These are phyloP conservation scores for Sedum album DNA, from an alignment of 164 flowering plant genomes.

Conservation along the genomic window DNA sequence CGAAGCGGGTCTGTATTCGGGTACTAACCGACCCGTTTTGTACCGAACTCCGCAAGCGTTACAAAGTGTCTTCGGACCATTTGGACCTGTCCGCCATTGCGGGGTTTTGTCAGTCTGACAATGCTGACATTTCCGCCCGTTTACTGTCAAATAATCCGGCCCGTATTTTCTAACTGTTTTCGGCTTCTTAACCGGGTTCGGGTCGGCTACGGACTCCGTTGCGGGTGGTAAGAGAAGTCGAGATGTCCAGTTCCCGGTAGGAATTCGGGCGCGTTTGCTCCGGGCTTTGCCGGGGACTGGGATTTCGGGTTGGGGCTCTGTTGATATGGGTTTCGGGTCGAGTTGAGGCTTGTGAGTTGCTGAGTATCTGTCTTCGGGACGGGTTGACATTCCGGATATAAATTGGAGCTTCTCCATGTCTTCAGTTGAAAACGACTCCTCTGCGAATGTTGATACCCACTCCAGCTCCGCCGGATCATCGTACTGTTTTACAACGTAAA, in stretches of 20 bases:
- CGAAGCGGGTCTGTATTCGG: not conserved
- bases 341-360: not conserved
- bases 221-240: not conserved
- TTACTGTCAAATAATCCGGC: not conserved
- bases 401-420: constrained; percentile 8
- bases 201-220: not conserved
- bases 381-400: constrained; percentile 6
- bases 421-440: constrained; percentile 8
- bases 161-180: not conserved
- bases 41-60: constrained; percentile 5
- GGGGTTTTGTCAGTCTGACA: not conserved
- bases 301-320: not conserved
- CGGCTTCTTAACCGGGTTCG: not conserved
- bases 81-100: constrained; percentile 2
- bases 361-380: not conserved
- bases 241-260: constrained; percentile 4
- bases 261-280: not conserved
- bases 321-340: not conserved
- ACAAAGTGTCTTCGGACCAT: constrained; percentile 5
- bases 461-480: constrained; percentile 9
- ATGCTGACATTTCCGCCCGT: constrained; percentile 5
- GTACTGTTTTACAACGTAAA: not conserved
- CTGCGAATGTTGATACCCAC: constrained; percentile 3
- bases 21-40: constrained; percentile 1
- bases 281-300: constrained; percentile 8